These are phyloP conservation scores for Penicillium sp. DNA, from an alignment of 2,329 filamentous ascomycete genomes.

Conservation along the genomic window DNA sequence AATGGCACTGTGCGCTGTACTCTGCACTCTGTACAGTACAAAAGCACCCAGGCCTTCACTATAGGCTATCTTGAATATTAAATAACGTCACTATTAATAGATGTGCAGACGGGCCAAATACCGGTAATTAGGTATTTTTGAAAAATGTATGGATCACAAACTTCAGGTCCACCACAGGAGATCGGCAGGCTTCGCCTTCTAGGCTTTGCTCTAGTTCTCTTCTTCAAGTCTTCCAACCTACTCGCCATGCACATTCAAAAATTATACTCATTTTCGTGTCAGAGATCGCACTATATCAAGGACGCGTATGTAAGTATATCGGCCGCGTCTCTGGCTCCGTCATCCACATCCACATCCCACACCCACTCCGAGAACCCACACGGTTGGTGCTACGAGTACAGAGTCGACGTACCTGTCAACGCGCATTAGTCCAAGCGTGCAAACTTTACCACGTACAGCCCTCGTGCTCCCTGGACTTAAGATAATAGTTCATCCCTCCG, in stretches of 20 bases:
- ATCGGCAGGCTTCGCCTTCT: slow-evolving; percentile 5
- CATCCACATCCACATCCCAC: not conserved
- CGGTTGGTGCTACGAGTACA: not conserved
- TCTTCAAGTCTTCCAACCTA: not conserved
- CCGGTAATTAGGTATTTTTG: not conserved
- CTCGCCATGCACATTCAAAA: too few relatives aligned
- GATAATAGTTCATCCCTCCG: not conserved
- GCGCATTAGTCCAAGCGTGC: not conserved
- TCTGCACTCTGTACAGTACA: not conserved
- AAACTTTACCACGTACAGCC: not conserved
- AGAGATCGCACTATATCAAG: not conserved
- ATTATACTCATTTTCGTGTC: too few relatives aligned
- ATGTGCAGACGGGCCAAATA: not conserved
- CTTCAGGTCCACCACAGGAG: not conserved
- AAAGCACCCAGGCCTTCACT: not conserved
- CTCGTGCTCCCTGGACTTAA: not conserved
- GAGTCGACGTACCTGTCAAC: not conserved
- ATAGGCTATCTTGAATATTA: not conserved
- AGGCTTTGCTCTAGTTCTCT: not conserved
- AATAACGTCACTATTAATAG: not conserved
- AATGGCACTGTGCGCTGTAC: too few relatives aligned
- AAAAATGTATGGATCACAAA: not conserved
- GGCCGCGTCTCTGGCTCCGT: slow-evolving; percentile 2
- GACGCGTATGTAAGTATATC: not conserved
- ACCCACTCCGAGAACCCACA: not conserved